These are phyloP conservation scores for Candida pseudoglaebosa DNA, from an alignment of 805 yeast species.

Conservation along the genomic window DNA sequence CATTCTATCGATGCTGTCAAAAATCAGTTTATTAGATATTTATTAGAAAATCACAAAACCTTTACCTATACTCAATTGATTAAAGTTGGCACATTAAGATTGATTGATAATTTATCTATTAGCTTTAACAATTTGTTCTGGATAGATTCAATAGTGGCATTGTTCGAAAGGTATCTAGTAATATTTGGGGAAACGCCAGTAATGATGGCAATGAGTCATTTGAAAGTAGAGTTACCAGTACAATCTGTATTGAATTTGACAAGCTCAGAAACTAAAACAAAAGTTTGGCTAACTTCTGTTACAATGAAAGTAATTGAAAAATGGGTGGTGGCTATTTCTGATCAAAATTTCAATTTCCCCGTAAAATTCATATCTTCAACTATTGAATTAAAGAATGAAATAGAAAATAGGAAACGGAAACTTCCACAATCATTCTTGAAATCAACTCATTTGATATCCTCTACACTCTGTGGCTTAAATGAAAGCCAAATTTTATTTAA, in stretches of 20 bases:
- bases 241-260: conserved; percentile 21
- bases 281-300: conserved; percentile 25
- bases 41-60: conserved; percentile 20
- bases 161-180: conserved; percentile 32
- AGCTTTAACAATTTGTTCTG: conserved; percentile 12
- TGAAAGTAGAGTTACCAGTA: conserved; percentile 14
- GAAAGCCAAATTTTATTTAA: not conserved
- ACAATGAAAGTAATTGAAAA: conserved; percentile 34
- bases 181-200: conserved; percentile 14
- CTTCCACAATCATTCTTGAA: not conserved
- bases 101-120: conserved; percentile 31
- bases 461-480: not conserved
- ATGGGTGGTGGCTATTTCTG: conserved; percentile 42
- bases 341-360: conserved; percentile 28
- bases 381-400: conserved; percentile 7
- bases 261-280: conserved; percentile 4
- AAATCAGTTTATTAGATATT: conserved; percentile 23
- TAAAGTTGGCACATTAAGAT: conserved; percentile 30
- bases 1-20: conserved; percentile 25
- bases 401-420: not conserved
- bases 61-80: conserved; percentile 24
- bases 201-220: conserved; percentile 2
- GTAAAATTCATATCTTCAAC: conserved; percentile 34
- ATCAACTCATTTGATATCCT: not conserved
- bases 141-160: conserved; percentile 18